Conservation (phyloP, 2,329 filamentous ascomycete genomes). For the Plectosphaerella cucumerina region DNA sequence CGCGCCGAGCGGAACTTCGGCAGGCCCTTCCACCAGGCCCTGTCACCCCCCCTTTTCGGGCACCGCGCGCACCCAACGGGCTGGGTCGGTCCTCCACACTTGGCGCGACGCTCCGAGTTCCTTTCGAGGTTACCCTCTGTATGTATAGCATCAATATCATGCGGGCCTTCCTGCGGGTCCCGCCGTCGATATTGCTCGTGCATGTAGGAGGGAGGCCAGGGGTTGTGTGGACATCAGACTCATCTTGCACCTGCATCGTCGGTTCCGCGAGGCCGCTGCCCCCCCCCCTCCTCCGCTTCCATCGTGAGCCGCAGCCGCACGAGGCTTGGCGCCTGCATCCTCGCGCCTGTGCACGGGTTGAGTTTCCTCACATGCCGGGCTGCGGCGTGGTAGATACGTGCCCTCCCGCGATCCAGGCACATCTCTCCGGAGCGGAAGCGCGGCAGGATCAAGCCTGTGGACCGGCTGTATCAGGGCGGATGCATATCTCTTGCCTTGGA, state of each 20-base stretch:
- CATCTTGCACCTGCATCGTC: background rate
- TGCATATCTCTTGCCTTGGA: no score
- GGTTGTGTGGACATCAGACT: background rate
- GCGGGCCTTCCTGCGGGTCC: no score
- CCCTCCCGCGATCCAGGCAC: background rate
- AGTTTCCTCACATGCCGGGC: background rate
- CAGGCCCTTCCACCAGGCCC: background rate
- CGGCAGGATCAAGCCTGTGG: background rate
- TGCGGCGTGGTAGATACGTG: background rate
- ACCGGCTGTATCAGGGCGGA: background rate
- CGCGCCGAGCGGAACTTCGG: background rate
- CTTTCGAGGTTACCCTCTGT: no score
- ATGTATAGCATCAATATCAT: no score
- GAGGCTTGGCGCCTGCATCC: background rate
- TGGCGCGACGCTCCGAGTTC: background rate
- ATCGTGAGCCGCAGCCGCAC: background rate
- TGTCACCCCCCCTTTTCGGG: background rate
- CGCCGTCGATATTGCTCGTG: no score
- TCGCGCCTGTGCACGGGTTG: background rate
- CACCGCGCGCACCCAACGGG: background rate
- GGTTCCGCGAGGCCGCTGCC: background rate
- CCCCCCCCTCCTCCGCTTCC: background rate
- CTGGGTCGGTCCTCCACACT: background rate
- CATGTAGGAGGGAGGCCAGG: no score
- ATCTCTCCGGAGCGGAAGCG: background rate